These are phyloP conservation scores for Talaromyces pinophilus DNA, from an alignment of 2,329 filamentous ascomycete species.

Conservation along the genomic window DNA sequence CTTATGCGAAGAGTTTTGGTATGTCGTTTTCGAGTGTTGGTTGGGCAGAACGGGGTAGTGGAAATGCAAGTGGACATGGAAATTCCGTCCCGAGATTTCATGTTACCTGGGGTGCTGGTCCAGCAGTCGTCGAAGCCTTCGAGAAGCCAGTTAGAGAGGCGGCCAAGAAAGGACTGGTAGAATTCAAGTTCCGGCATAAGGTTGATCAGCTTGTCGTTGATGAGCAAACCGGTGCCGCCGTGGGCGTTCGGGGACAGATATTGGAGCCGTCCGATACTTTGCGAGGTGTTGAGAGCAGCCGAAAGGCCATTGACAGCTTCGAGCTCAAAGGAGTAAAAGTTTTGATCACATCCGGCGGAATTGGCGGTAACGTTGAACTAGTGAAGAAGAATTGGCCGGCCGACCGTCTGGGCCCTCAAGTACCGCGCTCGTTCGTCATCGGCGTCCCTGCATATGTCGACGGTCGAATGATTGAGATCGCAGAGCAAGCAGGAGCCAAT, in stretches of 20 bases:
- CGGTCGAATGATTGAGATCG: conserved; percentile 62
- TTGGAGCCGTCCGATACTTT: conserved; percentile 53
- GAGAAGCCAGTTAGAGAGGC: conserved; percentile 57
- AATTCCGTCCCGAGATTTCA: conserved; percentile 67
- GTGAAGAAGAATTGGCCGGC: conserved; percentile 61
- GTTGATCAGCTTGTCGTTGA: conserved; percentile 61
- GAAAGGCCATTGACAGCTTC: conserved; percentile 52
- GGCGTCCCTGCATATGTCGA: conserved; percentile 67
- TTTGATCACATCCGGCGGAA: conserved; percentile 60
- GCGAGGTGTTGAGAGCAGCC: conserved; percentile 56
- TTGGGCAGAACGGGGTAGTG: conserved; percentile 64
- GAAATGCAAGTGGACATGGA: conserved; percentile 59
- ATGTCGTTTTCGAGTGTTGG: conserved; percentile 58
- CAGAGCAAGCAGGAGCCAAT: conserved; percentile 55
- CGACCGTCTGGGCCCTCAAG: conserved; percentile 58
- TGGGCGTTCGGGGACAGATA: conserved; percentile 58
- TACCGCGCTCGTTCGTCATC: conserved; percentile 59
- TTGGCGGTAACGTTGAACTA: conserved; percentile 63
- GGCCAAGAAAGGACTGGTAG: conserved; percentile 55
- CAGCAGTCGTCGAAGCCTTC: conserved; percentile 61
- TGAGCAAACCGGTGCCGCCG: conserved; percentile 50
- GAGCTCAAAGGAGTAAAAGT: conserved; percentile 57
- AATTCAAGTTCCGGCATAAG: conserved; percentile 58
- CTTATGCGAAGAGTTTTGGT: conserved; percentile 57
- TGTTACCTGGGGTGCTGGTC: conserved; percentile 62